Evolutionary conservation across 1,139 yeast genomes (phyloP), one percentile per base, ranked within the genome.

Genomic region (Yamadazyma songkhlaensis): DNA sequence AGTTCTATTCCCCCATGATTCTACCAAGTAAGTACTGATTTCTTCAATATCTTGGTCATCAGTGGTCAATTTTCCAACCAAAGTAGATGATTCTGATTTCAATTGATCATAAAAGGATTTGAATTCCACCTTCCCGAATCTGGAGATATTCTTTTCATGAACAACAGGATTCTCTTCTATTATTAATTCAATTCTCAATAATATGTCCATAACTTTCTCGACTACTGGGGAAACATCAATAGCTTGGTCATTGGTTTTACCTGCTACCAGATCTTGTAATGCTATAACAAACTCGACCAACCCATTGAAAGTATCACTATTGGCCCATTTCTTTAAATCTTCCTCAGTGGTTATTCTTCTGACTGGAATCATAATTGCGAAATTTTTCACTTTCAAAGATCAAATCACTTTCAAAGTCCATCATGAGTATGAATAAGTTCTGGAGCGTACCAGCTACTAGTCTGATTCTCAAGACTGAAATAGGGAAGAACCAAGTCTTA

Each of bases 41-140:
- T 81, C 86, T 1, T 45, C 45, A 4, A 53, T 39, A 17, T 17
- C 20, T 17, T 17, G 20, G 4, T 17, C 20, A 17, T 17, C 6
- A 4, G 20, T 4, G 6, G 20, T 17, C 9, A 53, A 35, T 1
- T 51, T 42, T 3, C 39, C 31, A 1, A 46, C 17, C 47, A 70
- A 47, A 0, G 46, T 49, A 3, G 47, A 46, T 0, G 72, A 51
- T n/a, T 55, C 54, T 2, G 44, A 36, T 9, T 53, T 44, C 6
- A 89, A 50, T n/a, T 77, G 83, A 54, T 88, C 95, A 56, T 85
- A 88, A 51, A 90, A 87, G 43, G 81, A 90, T 33, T 85, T 70
- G 59, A 92, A 92, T 55, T 92, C 97, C 9, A 79, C 68, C 53
- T 94, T 94, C 2, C 99, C 99, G 57, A 92, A 92, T 44, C 99